Percentiles rank a stretch among this genome's conserved stretches.
Conservation (phyloP, 2,329 filamentous ascomycete species). For the Cladosporium sp. region DNA sequence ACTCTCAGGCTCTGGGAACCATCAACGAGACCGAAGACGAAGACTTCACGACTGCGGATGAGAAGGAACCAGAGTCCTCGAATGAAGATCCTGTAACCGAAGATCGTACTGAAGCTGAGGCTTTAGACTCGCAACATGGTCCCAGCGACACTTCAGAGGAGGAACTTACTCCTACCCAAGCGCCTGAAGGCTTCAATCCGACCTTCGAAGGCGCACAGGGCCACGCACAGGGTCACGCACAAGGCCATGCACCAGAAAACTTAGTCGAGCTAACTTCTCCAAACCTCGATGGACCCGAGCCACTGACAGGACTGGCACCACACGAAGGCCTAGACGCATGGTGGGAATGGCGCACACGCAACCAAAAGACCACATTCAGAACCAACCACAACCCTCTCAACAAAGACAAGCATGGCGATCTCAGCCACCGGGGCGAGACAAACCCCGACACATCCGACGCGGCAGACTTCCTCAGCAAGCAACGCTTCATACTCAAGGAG, state of each 20-base stretch:
- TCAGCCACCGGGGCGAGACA: background rate
- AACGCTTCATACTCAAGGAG: slow-evolving; percentile 1
- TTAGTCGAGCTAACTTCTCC: background rate
- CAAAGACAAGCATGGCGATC: background rate
- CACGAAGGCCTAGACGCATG: background rate
- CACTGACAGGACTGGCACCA: background rate
- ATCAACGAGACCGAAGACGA: no score
- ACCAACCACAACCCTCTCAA: slow-evolving; percentile 1
- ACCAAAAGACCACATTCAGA: background rate
- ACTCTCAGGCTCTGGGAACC: no score
- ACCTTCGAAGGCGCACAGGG: background rate
- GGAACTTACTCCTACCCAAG: no score
- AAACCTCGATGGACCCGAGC: background rate
- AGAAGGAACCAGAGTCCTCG: no score
- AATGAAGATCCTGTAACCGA: background rate
- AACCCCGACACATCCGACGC: background rate
- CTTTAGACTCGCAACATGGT: no score
- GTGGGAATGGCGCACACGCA: background rate
- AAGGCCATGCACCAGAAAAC: background rate
- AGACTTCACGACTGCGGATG: no score
- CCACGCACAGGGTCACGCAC: background rate
- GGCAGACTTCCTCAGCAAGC: background rate
- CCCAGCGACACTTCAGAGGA: no score
- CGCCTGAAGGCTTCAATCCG: background rate
- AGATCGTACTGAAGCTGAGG: background rate